Percentiles rank a stretch among this genome's conserved stretches.
phyloP scores from a whole-genome alignment of 164 flowering plant species.

The Stephania cephalantha region DNA sequence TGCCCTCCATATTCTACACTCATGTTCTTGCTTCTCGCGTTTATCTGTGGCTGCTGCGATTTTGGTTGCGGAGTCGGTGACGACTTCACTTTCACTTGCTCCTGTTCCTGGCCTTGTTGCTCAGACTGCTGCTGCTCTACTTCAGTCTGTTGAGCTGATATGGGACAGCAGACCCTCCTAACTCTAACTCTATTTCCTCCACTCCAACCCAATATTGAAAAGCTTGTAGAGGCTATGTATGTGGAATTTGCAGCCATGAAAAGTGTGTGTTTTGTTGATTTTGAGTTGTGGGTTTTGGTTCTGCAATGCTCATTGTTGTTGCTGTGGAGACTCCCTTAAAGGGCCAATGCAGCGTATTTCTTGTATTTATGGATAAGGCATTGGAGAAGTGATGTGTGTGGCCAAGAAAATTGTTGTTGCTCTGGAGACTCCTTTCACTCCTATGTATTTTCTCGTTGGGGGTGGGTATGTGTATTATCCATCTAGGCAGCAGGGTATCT shows the following conservation, averaged over 20 bases:
- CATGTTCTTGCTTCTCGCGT: conserved; percentile 65
- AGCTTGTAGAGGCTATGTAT: conserved; percentile 26
- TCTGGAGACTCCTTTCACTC: too few species aligned
- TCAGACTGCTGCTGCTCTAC: conserved; percentile 16
- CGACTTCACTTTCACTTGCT: conserved; percentile 8
- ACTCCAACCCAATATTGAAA: conserved; percentile 30
- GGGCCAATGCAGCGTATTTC: background rate
- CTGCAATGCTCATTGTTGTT: background rate
- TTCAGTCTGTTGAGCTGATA: conserved; percentile 36
- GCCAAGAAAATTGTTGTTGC: background rate
- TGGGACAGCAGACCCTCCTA: conserved; percentile 9
- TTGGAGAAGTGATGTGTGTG: background rate
- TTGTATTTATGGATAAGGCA: background rate
- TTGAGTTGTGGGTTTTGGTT: background rate
- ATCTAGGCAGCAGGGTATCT: too few species aligned
- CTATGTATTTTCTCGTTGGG: too few species aligned
- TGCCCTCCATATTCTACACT: conserved; percentile 67
- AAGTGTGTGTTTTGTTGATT: background rate
- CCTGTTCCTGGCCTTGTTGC: conserved; percentile 13
- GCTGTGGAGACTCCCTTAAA: background rate
- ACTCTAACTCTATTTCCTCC: conserved; percentile 21
- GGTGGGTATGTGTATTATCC: too few species aligned
- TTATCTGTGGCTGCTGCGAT: conserved; percentile 24
- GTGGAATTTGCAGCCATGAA: conserved; percentile 1
- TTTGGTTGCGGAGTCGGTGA: conserved; percentile 24